Conservation (phyloP, 306 rosid species). For the Acacia melanoxylon region DNA sequence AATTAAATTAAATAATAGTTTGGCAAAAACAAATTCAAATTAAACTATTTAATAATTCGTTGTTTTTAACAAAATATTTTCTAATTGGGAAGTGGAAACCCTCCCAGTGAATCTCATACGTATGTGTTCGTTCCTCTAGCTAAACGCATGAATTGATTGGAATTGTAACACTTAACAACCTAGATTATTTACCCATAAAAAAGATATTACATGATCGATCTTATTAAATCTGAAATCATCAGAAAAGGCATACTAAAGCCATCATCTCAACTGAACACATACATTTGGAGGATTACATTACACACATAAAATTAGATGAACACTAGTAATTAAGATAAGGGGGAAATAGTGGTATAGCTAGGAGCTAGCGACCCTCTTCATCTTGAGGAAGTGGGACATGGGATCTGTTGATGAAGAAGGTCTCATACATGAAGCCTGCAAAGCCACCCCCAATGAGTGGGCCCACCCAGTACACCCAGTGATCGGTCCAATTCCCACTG, state of each 20-base stretch:
- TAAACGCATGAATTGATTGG: not conserved
- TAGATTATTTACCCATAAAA: not conserved
- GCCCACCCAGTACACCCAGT: conserved; percentile 96
- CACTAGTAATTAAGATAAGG: not conserved
- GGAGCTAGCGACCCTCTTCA: conserved; percentile 25
- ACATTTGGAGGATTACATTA: not conserved
- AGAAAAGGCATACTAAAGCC: not conserved
- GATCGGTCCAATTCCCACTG: conserved; percentile 75
- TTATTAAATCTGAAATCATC: not conserved
- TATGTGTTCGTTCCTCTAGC: not conserved
- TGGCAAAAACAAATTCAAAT: no score
- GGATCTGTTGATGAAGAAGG: conserved; percentile 60
- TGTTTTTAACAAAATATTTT: no score
- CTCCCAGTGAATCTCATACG: not conserved
- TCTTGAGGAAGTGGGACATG: conserved; percentile 48
- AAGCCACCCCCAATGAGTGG: conserved; percentile 91
- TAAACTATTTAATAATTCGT: no score
- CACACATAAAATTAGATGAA: not conserved
- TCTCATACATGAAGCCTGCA: conserved; percentile 76
- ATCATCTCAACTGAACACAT: not conserved
- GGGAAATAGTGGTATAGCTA: not conserved
- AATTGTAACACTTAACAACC: not conserved
- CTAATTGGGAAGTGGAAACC: not conserved
- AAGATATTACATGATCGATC: not conserved
- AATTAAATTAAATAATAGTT: not conserved